Evolutionary conservation across 495 filamentous ascomycete genomes (phyloP), one percentile per base, ranked within the genome.

Genomic region (Durotheca rogersii): DNA sequence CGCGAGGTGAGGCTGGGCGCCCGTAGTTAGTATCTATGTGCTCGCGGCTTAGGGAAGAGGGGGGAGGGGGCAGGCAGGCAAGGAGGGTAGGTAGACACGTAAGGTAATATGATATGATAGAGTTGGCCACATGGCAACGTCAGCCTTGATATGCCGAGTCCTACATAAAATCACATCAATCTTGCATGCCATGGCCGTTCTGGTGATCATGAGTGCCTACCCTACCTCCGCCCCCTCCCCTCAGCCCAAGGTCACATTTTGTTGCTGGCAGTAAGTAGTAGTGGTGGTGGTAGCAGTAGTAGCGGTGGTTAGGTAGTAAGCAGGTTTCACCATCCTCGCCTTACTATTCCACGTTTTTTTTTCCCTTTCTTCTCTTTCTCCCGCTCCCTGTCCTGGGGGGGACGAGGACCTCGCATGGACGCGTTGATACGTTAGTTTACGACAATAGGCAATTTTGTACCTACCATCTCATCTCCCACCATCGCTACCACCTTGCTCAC

Each of bases 51-150:
- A n/a, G n/a, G n/a, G n/a, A n/a, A n/a, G n/a, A 27, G 4, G 23
- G 23, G 9, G 23, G 9, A 27, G 23, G 4, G 9, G 23, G 23
- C 23, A 27, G 23, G 23, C 9, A 27, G 23, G 23, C 9, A 27
- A 27, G 23, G 23, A 9, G 9, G 23, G 23, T 27, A 27, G 23
- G 23, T 27, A n/a, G n/a, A 32, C 41, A 40, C 44, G 9, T n/a
- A 29, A 37, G 39, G 19, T 46, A 17, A 40, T 41, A 41, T 39
- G 49, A 51, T 51, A 40, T 37, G 48, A 51, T 36, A 43, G 20
- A 43, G 39, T 25, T 33, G 23, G 25, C 33, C 49, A 53, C 49
- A 53, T 53, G 49, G 49, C 41, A 53, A 27, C 9, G 4, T 9
- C 9, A 27, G 9, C 23, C 23, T 9, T 27, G 4, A 27, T 27